phyloP scores from a whole-genome alignment of 345 rosid genomes.

The Brassica carinata region DNA sequence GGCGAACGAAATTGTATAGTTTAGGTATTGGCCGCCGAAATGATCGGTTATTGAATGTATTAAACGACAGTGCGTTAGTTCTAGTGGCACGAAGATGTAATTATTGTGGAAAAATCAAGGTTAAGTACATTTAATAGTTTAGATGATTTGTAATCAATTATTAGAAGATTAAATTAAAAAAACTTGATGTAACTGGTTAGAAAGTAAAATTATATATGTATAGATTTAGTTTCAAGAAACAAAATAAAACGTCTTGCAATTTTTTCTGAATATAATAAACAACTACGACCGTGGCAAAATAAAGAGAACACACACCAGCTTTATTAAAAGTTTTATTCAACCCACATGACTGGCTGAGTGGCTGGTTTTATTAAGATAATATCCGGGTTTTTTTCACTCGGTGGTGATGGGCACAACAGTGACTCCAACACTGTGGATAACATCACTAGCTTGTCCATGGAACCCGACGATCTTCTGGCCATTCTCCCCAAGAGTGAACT shows the following conservation, averaged over 20 bases:
- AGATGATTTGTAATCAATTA: no score
- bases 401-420: slow-evolving; percentile 29
- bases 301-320: not conserved
- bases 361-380: not conserved
- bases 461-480: slow-evolving; percentile 34
- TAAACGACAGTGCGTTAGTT: no score
- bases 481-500: slow-evolving; percentile 10
- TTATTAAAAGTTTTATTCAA: not conserved
- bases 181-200: not conserved
- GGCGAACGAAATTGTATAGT: no score
- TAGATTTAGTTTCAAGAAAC: not conserved
- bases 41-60: no score
- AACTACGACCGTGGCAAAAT: not conserved
- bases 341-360: not conserved
- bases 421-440: slow-evolving; percentile 37
- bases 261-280: no score
- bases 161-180: no score
- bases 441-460: slow-evolving; percentile 38
- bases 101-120: no score
- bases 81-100: no score
- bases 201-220: not conserved
- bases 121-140: no score
- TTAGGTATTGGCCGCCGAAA: no score
- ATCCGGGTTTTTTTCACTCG: not conserved
- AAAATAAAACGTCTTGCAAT: not conserved